These are phyloP conservation scores for Ceratobasidium sp. DNA, from an alignment of 1,284 basidiomycete species.

Conservation along the genomic window DNA sequence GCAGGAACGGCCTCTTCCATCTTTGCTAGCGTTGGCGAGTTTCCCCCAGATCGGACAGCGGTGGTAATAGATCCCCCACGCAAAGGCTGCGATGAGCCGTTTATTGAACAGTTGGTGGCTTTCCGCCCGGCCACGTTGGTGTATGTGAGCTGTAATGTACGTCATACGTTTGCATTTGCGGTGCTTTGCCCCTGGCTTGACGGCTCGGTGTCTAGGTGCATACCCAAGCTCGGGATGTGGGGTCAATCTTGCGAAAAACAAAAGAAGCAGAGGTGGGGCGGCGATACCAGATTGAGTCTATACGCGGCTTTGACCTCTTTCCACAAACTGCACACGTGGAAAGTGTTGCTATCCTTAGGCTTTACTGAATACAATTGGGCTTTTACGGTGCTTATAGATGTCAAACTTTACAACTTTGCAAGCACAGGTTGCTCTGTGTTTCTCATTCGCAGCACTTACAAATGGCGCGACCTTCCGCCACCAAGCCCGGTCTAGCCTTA, in stretches of 20 bases:
- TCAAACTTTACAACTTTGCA: constrained; percentile 7
- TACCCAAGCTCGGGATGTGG: constrained; percentile 83
- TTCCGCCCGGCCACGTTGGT: constrained; percentile 78
- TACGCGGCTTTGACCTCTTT: constrained; percentile 90
- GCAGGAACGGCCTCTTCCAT: constrained; percentile 75
- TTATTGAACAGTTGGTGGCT: constrained; percentile 76
- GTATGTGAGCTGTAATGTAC: constrained; percentile 90
- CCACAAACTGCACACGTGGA: constrained; percentile 89
- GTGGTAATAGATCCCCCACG: constrained; percentile 87
- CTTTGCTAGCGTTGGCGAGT: constrained; percentile 64
- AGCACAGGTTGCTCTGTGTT: neutral
- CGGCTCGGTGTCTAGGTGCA: constrained; percentile 56
- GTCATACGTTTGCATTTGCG: constrained; percentile 52
- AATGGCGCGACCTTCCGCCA: neutral
- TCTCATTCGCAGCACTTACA: neutral
- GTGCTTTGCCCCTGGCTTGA: constrained; percentile 3
- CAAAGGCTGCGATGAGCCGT: constrained; percentile 86
- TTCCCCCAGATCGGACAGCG: constrained; percentile 71
- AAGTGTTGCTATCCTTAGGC: constrained; percentile 66
- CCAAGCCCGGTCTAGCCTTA: neutral
- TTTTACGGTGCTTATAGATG: neutral
- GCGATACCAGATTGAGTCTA: constrained; percentile 74
- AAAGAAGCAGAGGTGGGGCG: constrained; percentile 48
- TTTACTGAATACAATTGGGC: constrained; percentile 15
- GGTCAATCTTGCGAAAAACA: constrained; percentile 65